phyloP scores from a whole-genome alignment of 768 basidiomycete species.

The Russula compacta region DNA sequence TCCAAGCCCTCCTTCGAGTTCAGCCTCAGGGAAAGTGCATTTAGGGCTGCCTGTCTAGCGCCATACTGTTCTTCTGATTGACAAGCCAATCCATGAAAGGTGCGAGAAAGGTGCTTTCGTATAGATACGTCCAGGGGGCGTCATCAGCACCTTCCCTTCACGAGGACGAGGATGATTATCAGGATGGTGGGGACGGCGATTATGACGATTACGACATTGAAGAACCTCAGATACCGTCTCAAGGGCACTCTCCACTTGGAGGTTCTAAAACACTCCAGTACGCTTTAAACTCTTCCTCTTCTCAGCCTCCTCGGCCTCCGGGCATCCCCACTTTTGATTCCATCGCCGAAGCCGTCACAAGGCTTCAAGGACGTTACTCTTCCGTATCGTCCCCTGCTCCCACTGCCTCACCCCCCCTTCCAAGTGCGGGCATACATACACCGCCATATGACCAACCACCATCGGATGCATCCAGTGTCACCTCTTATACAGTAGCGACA shows the following conservation, averaged over 20 bases:
- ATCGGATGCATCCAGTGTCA: conserved; percentile 3
- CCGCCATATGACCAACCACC: conserved; percentile 4
- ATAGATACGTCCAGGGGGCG: conserved; percentile 12
- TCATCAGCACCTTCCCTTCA: conserved; percentile 5
- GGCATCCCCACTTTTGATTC: conserved; percentile 12
- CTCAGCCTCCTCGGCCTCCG: background rate
- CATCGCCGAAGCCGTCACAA: conserved; percentile 16
- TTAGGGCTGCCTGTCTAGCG: background rate
- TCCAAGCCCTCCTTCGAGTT: background rate
- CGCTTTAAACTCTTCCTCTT: conserved; percentile 11
- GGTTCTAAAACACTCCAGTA: conserved; percentile 12
- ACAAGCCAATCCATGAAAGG: background rate
- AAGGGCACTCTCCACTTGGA: conserved; percentile 4
- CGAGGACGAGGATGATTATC: conserved; percentile 11
- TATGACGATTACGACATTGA: conserved; percentile 7
- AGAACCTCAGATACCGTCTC: background rate
- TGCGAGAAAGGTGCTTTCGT: conserved; percentile 6
- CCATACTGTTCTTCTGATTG: background rate
- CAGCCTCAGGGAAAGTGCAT: background rate
- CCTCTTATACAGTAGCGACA: conserved; percentile 10
- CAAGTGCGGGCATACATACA: background rate
- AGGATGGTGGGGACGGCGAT: background rate
- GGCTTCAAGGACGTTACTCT: conserved; percentile 13
- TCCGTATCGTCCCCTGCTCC: background rate
- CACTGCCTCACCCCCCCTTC: background rate